A percentile compares a stretch with the other conserved stretches of the same genome.
Conservation (phyloP, 225 moss, liverwort and hornwort species). For the Sphagnum tenellum region DNA sequence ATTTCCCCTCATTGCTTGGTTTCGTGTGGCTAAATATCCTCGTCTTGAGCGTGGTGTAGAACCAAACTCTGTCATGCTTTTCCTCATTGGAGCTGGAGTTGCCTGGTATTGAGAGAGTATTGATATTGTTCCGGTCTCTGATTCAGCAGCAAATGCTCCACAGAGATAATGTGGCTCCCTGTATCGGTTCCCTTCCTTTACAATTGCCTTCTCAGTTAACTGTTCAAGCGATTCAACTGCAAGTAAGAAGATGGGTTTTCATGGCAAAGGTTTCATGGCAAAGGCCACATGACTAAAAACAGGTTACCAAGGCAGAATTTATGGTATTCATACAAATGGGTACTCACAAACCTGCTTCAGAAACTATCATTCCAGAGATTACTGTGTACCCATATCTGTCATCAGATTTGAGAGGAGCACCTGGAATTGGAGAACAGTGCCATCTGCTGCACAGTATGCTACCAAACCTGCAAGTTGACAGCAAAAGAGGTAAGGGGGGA, state of each 20-base stretch:
- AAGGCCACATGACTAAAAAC: too few relatives aligned
- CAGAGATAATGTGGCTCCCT: slow-evolving; percentile 84
- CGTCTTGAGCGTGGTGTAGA: slow-evolving; percentile 58
- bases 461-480: slow-evolving; percentile 49
- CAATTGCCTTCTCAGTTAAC: slow-evolving; percentile 76
- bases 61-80: slow-evolving; percentile 36
- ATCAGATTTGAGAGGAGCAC: slow-evolving; percentile 12
- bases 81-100: slow-evolving; percentile 31
- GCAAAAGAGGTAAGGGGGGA: neutral
- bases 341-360: too few relatives aligned
- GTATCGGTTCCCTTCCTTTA: slow-evolving; percentile 70
- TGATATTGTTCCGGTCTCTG: slow-evolving; percentile 51
- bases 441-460: slow-evolving; percentile 80
- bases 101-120: slow-evolving; percentile 42
- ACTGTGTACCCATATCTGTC: too few relatives aligned
- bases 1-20: slow-evolving; percentile 26
- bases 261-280: too few relatives aligned
- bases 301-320: too few relatives aligned
- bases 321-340: too few relatives aligned
- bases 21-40: slow-evolving; percentile 53
- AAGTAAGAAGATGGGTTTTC: too few relatives aligned
- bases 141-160: slow-evolving; percentile 72
- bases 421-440: slow-evolving; percentile 87
- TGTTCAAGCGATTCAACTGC: slow-evolving; percentile 3
- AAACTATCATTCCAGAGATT: too few relatives aligned